Base-by-base conservation (phyloP, 352 stramenopile genomes). In the Stephanocyclus meneghinianus region DNA sequence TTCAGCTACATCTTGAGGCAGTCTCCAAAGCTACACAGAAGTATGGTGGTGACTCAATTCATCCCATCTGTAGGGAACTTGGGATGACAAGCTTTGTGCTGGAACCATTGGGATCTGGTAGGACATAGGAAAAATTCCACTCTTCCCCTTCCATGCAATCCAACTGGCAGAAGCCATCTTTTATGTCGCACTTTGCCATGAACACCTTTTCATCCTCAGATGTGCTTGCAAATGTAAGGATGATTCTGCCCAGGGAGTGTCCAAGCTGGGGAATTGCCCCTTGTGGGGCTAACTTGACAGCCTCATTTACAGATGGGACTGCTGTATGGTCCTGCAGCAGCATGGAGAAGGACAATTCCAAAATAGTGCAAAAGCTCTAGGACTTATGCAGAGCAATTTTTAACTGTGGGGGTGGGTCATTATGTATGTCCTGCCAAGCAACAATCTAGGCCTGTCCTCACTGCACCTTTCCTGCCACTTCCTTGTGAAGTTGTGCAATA, bases 341-440 rank as follows among this genome's bases (percentile, higher is more conserved):
- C 2, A 80, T 15, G 0, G 26, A 1, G 40, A 72, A 80, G 11
- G 64, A 80, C 6, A 75, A 32, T n/a, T 80, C 65, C 18, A 80
- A 45, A 32, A 80, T 71, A 15, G 48, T 26, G 1, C 48, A 13
- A 40, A 55, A 78, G 15, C 44, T 16, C 1, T 51, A 2, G 18
- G 45, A 77, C 44, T 84, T 84, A 42, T 80, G 71, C 2, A 70
- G 76, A 8, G 77, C 71, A 40, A 40, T 40, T 8, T 40, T 40
- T 59, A 6, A 84, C 15, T 30, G n/a, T 37, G 18, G 5, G 4
- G 48, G 70, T n/a, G 53, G 37, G n/a, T 74, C 29, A 8, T 64
- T 2, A 18, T 65, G 64, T 6, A 75, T 75, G 32, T 75, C 68
- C 5, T 67, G 40, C 51, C 42, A 75, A 0, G 3, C 35, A 40